These are phyloP conservation scores for Kitagawia praeruptora DNA, from an alignment of 129 eudicot species.

Conservation along the genomic window DNA sequence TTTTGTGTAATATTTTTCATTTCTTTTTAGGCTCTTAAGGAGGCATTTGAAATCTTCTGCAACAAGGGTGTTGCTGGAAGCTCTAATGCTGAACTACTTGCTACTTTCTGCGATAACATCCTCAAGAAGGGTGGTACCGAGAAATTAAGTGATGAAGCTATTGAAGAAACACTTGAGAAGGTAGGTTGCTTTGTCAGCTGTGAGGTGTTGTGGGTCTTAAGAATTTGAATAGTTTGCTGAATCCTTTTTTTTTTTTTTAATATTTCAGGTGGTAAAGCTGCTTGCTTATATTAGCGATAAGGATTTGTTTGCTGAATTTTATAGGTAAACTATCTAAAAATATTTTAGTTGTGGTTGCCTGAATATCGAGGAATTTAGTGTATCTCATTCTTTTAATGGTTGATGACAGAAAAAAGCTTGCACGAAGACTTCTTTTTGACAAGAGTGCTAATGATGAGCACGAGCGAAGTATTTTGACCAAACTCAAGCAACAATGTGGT, in stretches of 20 bases:
- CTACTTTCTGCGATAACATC: constrained; percentile 42
- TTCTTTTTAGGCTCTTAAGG: constrained; percentile 56
- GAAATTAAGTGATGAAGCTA: constrained; percentile 42
- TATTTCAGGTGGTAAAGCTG: constrained; percentile 30
- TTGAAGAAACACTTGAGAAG: constrained; percentile 47
- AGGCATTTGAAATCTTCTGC: constrained; percentile 45
- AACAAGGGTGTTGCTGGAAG: constrained; percentile 46
- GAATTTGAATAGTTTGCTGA: neutral
- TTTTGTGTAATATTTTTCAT: neutral
- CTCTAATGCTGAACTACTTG: constrained; percentile 42
- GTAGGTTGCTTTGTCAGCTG: neutral
- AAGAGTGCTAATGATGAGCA: constrained; percentile 59
- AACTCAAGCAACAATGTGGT: constrained; percentile 57
- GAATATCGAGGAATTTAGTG: neutral
- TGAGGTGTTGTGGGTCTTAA: no score
- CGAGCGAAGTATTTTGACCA: constrained; percentile 40
- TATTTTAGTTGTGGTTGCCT: neutral
- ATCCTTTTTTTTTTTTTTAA: neutral
- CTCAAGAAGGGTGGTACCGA: constrained; percentile 47
- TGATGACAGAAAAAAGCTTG: constrained; percentile 39
- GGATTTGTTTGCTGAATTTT: constrained; percentile 34
- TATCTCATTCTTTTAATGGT: neutral
- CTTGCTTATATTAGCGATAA: constrained; percentile 40
- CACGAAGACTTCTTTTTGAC: constrained; percentile 44
- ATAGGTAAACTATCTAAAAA: constrained; percentile 14